A percentile compares a stretch with the other conserved stretches of the same genome.
phyloP scores from a whole-genome alignment of 2,329 filamentous ascomycete species.

The Leptosphaerulina australis region DNA sequence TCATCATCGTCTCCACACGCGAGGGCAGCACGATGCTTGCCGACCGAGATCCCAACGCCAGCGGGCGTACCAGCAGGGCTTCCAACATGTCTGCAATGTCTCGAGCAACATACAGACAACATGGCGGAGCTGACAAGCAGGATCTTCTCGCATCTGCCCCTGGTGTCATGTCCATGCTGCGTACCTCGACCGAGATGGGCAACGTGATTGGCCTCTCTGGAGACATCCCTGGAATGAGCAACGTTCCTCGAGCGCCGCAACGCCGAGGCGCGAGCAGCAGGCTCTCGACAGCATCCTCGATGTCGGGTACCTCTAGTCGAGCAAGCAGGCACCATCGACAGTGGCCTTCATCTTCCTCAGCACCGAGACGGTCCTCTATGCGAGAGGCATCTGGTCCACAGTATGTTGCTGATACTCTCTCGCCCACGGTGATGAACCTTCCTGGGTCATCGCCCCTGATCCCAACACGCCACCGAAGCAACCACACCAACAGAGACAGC shows the following conservation, averaged over 20 bases:
- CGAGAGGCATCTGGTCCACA: slow-evolving; percentile 53
- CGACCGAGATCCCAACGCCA: slow-evolving; percentile 53
- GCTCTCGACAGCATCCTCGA: slow-evolving; percentile 49
- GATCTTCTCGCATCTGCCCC: slow-evolving; percentile 45
- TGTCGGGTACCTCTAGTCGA: slow-evolving; percentile 52
- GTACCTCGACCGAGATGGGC: slow-evolving; percentile 57
- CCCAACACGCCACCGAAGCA: slow-evolving; percentile 16
- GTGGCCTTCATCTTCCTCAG: slow-evolving; percentile 50
- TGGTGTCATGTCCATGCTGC: slow-evolving; percentile 58
- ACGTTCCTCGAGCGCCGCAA: slow-evolving; percentile 44
- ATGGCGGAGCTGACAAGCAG: slow-evolving; percentile 33
- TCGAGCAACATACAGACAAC: slow-evolving; percentile 40
- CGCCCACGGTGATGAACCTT: slow-evolving; percentile 42
- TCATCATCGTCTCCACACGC: neutral
- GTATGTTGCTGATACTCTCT: slow-evolving; percentile 47
- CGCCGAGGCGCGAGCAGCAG: slow-evolving; percentile 43
- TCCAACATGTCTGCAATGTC: slow-evolving; percentile 53
- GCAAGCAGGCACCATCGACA: slow-evolving; percentile 43
- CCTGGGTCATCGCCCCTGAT: slow-evolving; percentile 40
- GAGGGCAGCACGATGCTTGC: slow-evolving; percentile 50
- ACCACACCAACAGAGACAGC: slow-evolving; percentile 38
- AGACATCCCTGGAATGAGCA: slow-evolving; percentile 46
- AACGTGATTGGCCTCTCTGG: slow-evolving; percentile 52
- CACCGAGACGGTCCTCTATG: slow-evolving; percentile 48
- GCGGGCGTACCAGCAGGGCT: slow-evolving; percentile 55